Conservation (phyloP, 169 alveolate genomes). For the Plasmodium knowlesi region DNA sequence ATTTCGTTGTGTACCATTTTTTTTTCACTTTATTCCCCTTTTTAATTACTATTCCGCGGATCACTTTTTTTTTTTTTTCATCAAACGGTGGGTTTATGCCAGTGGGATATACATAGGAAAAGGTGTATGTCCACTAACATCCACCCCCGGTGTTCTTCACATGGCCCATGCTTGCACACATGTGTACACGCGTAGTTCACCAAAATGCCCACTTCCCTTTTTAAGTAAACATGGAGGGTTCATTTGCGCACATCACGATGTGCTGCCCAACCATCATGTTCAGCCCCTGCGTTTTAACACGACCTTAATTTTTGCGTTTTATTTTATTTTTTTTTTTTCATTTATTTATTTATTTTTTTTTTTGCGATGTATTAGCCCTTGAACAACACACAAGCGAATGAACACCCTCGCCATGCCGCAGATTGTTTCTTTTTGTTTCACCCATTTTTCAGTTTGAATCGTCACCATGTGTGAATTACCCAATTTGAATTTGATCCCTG, state of each 20-base stretch:
- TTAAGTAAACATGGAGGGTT: background rate
- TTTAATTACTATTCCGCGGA: background rate
- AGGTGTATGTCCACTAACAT: background rate
- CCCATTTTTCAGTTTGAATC: background rate
- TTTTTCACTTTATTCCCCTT: background rate
- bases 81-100: background rate
- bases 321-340: background rate
- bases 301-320: background rate
- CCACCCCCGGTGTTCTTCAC: background rate
- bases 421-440: background rate
- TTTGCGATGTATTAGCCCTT: background rate
- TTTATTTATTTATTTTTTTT: too few relatives aligned
- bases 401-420: background rate
- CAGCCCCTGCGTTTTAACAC: background rate
- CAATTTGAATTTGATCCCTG: background rate
- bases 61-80: constrained; percentile 2
- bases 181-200: background rate
- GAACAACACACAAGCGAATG: background rate
- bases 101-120: background rate
- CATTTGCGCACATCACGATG: background rate
- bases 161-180: background rate
- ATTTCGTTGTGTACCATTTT: background rate
- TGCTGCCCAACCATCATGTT: background rate
- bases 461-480: background rate
- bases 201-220: background rate